Evolutionary conservation across 768 basidiomycete genomes (phyloP), one percentile per base, ranked within the genome.

Genomic region (Auricularia auricula-judae): DNA sequence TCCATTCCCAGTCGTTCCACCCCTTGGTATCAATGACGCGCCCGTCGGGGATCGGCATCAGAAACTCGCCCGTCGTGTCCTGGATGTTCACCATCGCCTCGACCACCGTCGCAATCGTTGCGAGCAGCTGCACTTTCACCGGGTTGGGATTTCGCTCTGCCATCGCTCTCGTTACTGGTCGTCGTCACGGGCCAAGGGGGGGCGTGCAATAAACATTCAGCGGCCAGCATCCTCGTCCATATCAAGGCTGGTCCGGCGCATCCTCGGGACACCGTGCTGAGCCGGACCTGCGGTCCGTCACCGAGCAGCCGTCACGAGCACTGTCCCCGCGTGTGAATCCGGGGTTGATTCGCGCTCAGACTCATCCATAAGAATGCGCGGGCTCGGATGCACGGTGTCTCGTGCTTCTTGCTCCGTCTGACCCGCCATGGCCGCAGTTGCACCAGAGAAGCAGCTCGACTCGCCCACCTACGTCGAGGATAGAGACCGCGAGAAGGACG

Each of bases 1-100:
- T 80, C 78, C 78, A 79, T 75, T 83, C 81, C 82, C 83, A 84
- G 63, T 82, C 81, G 63, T 81, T 76, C 82, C 82, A 84, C 5
- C 80, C 80, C 66, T 84, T 84, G 1, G 83, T 84, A 66, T 85
- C 82, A 51, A 84, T 81, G 44, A 80, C 70, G 34, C 81, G 76
- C 3, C 82, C 82, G 70, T 84, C 81, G 14, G 73, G 72, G n/a
- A 82, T 71, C 12, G 75, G 73, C 70, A 82, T 68, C 21, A 84
- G 70, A 71, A 80, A 84, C 69, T 82, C 77, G 43, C 83, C 82
- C 0, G 77, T 79, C 66, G 77, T 76, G 70, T 84, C 83, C 65
- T 80, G 76, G 72, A 84, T 82, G 64, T 81, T 80, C 64, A 84
- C 80, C 12, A 80, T 72, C 62, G 77, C 79, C 58, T 78, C 63